Base-by-base conservation (phyloP, 2,329 filamentous ascomycete species). In the Monascus ruber region DNA sequence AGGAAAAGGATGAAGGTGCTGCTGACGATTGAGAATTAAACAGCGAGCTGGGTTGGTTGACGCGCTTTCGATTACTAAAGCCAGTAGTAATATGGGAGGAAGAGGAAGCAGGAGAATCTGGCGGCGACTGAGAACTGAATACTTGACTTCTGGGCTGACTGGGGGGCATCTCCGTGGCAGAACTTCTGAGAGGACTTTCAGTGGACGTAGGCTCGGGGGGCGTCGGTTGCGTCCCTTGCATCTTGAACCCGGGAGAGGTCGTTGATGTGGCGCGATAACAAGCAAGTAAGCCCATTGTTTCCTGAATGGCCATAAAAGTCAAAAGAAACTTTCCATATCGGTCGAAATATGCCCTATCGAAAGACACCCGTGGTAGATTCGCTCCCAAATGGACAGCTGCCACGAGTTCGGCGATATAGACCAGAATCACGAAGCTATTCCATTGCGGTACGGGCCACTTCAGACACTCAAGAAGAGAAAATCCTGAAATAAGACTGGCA, bases 401-500 rank as follows among this genome's bases (percentile, higher is more conserved):
- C n/a, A 46, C 49, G 24, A 65, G 52, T 43, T 65, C 59, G 4
- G 57, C 54, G 31, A 64, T 45, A 31, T 58, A 61, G 10, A 64
- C 47, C 31, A 64, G 45, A 24, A 65, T 60, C 39, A 64, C 62
- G 47, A 57, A 55, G 4, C 56, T 58, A 40, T 58, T 63, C 61
- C 61, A 64, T 26, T 59, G 47, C 6, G 40, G 40, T 29, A 64
- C 52, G 8, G 62, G 62, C 26, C 49, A 49, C 42, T 64, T 64
- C 27, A 63, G 40, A 24, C 47, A 51, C 40, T 63, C 60, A 34
- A 65, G 41, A n/a, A 65, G 51, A 33, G 58, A 57, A 43, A 65
- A 64, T 17, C 62, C 62, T 7, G 61, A 55, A 34, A 64, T 56
- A 35, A 65, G 52, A 38, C 62, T 64, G 27, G 58, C 58, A 34